Conservation (phyloP, 2,329 filamentous ascomycete genomes). For the Fusarium sororula region DNA sequence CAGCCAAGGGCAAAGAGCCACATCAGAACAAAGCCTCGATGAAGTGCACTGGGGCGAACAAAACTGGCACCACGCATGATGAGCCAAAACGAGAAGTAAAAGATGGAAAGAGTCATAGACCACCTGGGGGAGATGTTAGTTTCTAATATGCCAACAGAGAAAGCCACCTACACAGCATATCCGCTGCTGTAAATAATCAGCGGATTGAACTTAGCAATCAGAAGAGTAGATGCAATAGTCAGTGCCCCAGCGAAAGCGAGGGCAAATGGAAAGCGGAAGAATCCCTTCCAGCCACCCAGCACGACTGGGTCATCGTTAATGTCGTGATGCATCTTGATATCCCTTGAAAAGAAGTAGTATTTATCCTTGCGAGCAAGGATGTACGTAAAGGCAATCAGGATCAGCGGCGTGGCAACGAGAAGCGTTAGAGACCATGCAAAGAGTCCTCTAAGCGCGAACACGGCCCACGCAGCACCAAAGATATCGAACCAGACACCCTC, state of each 20-base stretch:
- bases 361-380: constrained; percentile 77
- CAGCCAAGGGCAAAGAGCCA: constrained; percentile 87
- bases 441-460: constrained; percentile 82
- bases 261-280: constrained; percentile 84
- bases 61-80: constrained; percentile 81
- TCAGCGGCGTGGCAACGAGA: constrained; percentile 80
- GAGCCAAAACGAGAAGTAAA: constrained; percentile 85
- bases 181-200: constrained; percentile 90
- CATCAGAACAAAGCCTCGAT: constrained; percentile 80
- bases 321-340: constrained; percentile 62
- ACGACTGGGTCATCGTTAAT: constrained; percentile 68
- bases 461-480: constrained; percentile 80
- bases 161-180: constrained; percentile 71
- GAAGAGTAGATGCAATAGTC: constrained; percentile 76
- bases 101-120: constrained; percentile 85
- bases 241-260: constrained; percentile 72
- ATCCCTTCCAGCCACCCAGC: constrained; percentile 80
- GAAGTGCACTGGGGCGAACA: constrained; percentile 84
- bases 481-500: constrained; percentile 93
- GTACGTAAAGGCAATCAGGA: constrained; percentile 74
- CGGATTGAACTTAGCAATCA: constrained; percentile 86
- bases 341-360: constrained; percentile 85
- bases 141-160: no score
- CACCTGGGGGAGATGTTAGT: constrained; percentile 58
- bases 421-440: constrained; percentile 89